Evolutionary conservation across 192 early-diverging fungal genomes (phyloP).

Genomic region (Polychytrium aggregatum): DNA sequence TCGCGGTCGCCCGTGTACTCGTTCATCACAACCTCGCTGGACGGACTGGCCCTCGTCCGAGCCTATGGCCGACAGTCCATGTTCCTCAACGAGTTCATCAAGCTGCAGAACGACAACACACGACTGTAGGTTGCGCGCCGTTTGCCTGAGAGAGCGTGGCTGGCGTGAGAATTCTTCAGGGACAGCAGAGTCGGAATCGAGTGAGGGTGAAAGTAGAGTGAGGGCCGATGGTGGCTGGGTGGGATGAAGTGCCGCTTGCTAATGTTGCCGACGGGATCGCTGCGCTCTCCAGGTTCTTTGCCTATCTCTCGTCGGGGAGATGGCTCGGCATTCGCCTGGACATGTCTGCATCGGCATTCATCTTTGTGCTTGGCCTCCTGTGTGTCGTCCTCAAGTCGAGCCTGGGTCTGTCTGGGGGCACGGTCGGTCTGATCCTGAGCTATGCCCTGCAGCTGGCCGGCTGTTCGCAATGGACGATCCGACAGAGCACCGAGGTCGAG

Average conservation of each 20-base stretch:
- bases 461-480: slow-evolving; percentile 7
- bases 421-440: slow-evolving; percentile 14
- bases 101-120: slow-evolving; percentile 21
- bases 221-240: too few species aligned
- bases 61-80: slow-evolving; percentile 65
- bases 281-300: slow-evolving; percentile 2
- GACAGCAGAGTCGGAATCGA: too few species aligned
- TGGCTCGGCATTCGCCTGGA: slow-evolving; percentile 23
- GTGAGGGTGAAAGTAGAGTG: too few species aligned
- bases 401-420: slow-evolving; percentile 9
- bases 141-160: too few species aligned
- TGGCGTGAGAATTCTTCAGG: too few species aligned
- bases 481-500: slow-evolving; percentile 14
- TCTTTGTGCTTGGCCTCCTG: slow-evolving; percentile 1
- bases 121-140: too few species aligned
- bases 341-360: slow-evolving; percentile 2
- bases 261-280: too few species aligned
- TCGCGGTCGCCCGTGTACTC: slow-evolving; percentile 34
- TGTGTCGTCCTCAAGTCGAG: neutral
- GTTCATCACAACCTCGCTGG: slow-evolving; percentile 15
- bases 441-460: slow-evolving; percentile 13
- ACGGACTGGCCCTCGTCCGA: slow-evolving; percentile 58
- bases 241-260: too few species aligned
- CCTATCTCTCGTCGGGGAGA: slow-evolving; percentile 9
- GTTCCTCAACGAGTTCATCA: slow-evolving; percentile 28